Base-by-base conservation (phyloP, 23 red algal genomes). In the Gracilaria caudata region DNA sequence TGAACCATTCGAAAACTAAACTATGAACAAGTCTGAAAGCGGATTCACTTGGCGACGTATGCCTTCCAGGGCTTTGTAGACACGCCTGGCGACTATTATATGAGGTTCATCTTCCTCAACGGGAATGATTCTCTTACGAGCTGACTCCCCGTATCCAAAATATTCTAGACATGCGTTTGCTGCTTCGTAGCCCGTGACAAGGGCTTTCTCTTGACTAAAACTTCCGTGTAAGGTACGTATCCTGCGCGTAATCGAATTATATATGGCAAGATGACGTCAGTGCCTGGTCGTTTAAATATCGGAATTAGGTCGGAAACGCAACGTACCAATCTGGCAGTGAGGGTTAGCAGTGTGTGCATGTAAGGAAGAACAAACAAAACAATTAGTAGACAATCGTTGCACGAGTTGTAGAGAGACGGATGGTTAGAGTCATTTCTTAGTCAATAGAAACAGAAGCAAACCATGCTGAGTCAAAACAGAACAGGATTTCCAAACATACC, bases 121-220 rank as follows among this genome's bases (percentile, higher is more conserved):
- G 20, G 89, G 89, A 28, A 92, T 92, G 41, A 92, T 92, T 12
- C 35, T 92, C 57, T 65, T 68, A 1, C 78, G 89, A 46, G 79
- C 30, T 43, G 60, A 71, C 41, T 30, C 32, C 23, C 24, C 85
- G 14, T 68, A 79, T 43, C 89, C 64, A 33, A 92, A 76, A 38
- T 86, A 88, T 20, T 79, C 80, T 7, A 96, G 77, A n/a, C 76
- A 54, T 24, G 94, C 94, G 45, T 91, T 96, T 26, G 94, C 94
- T 24, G 94, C 94, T 65, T 96, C 86, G 40, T 81, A 86, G 29
- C 94, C 94, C 0, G 94, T 96, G 17, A 96, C 94, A 30, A 91
- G 77, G 16, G 94, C 94, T 49, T 91, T 96, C 68, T 96, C 94
- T 75, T 96, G 94, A 36, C 86, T 91, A 32, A 96, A 96, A 19